Base-by-base conservation (phyloP, 345 rosid species). In the Viola odorata region DNA sequence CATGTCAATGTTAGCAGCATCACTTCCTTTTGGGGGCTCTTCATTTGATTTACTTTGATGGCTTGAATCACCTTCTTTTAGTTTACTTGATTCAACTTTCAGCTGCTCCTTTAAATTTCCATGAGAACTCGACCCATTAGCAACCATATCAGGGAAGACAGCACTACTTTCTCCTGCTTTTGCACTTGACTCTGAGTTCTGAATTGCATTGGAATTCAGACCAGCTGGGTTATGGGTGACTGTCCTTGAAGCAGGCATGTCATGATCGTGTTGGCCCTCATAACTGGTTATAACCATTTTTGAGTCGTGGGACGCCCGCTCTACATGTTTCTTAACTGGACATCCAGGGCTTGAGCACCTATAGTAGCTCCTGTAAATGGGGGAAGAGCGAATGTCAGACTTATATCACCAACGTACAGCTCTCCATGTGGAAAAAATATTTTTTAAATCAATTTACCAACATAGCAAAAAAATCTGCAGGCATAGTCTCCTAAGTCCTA, bases 341-440 rank as follows among this genome's bases (percentile, higher is more conserved):
- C 99, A 94, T 63, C 99, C 91, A 15, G 91, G 76, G 66, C 81
- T 83, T 37, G 99, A 94, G 78, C 99, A 94, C 73, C 99, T 76
- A 69, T 94, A 94, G 75, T 94, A 90, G 75, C 96, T 94, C 96
- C 99, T 94, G 53, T 62, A 71, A 37, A 23, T 23, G 32, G 32
- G 32, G 32, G 1, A 23, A 23, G 32, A 23, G 32, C 32, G 1
- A n/a, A 68, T 62, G 60, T 32, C 41, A 55, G 54, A 41, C 16
- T 16, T 48, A 10, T 47, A 10, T 11, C 13, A 47, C 2, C 11
- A 23, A 44, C 12, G 5, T 44, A 50, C 12, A 62, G n/a, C 48
- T 12, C 5, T 49, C 52, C 60, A 50, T 1, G 7, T 7, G 12
- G 47, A 47, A 47, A 6, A 3, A 7, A n/a, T 12, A 47, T 47